A percentile compares a stretch with the other conserved stretches of the same genome.
Evolutionary conservation across 169 alveolate genomes (phyloP).

Genomic region (Sarcocystis neurona): DNA sequence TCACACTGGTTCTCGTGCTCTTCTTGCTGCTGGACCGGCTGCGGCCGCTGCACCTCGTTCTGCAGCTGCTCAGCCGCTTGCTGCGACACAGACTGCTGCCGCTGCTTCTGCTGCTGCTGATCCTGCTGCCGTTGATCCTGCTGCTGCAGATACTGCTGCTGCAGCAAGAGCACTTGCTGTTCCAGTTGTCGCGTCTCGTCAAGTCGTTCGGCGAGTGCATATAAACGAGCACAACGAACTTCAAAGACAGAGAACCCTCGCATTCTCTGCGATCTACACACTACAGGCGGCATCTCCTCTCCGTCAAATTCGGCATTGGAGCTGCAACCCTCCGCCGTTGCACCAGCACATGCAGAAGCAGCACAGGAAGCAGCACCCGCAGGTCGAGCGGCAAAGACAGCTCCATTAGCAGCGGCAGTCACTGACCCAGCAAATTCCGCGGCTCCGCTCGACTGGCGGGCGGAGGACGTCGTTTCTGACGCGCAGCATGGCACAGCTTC

Average conservation of each 20-base stretch:
- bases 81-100: background rate
- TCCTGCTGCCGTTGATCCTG: background rate
- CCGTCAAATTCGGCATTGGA: background rate
- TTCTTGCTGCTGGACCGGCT: background rate
- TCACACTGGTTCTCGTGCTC: background rate
- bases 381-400: too few relatives aligned
- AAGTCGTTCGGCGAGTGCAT: background rate
- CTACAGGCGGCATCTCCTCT: background rate
- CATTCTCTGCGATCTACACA: background rate
- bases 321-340: background rate
- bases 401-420: too few relatives aligned
- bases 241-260: background rate
- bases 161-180: background rate
- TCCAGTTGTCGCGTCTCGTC: constrained; percentile 7
- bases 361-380: background rate
- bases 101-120: background rate
- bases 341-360: background rate
- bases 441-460: too few relatives aligned
- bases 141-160: background rate
- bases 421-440: too few relatives aligned
- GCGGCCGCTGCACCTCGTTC: too few relatives aligned
- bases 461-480: background rate
- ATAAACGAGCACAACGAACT: constrained; percentile 13
- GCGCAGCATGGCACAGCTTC: too few relatives aligned
- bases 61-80: too few relatives aligned